Percentiles rank a stretch among this genome's conserved stretches.
These are phyloP conservation scores for Cyclotella choctawhatcheeana DNA, from an alignment of 108 stramenopile species.

Conservation along the genomic window DNA sequence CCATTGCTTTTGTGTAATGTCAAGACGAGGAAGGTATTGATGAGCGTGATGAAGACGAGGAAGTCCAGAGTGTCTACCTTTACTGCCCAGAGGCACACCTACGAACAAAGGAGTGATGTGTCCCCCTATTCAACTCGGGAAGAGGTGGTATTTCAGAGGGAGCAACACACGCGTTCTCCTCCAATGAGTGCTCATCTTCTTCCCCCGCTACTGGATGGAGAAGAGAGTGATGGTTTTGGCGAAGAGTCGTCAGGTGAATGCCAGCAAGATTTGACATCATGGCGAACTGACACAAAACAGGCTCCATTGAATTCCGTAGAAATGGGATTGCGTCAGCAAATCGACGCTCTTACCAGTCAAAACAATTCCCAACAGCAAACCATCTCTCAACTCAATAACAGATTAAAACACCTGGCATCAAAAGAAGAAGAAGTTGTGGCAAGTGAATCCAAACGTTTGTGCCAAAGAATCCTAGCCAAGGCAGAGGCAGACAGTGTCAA, in stretches of 20 bases:
- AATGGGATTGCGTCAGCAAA: neutral
- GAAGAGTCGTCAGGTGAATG: neutral
- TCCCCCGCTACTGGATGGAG: neutral
- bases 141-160: neutral
- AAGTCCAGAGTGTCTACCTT: conserved; percentile 12
- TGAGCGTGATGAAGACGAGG: conserved; percentile 42
- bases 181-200: neutral
- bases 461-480: conserved; percentile 48
- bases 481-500: conserved; percentile 46
- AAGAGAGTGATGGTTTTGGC: neutral
- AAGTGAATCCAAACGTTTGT: conserved; percentile 33
- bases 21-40: conserved; percentile 44
- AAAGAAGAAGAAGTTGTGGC: conserved; percentile 7
- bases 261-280: neutral
- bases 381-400: conserved; percentile 23
- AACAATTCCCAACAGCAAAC: conserved; percentile 29
- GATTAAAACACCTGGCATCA: conserved; percentile 13
- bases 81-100: neutral
- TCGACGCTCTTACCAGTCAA: conserved; percentile 8
- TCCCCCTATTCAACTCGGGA: neutral
- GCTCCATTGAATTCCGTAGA: no score
- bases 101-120: conserved; percentile 2
- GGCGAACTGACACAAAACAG: conserved; percentile 1
- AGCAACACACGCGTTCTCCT: conserved; percentile 15
- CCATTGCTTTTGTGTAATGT: conserved; percentile 41